These are phyloP conservation scores for Quambalaria eucalypti DNA, from an alignment of 1,284 basidiomycete species.

Conservation along the genomic window DNA sequence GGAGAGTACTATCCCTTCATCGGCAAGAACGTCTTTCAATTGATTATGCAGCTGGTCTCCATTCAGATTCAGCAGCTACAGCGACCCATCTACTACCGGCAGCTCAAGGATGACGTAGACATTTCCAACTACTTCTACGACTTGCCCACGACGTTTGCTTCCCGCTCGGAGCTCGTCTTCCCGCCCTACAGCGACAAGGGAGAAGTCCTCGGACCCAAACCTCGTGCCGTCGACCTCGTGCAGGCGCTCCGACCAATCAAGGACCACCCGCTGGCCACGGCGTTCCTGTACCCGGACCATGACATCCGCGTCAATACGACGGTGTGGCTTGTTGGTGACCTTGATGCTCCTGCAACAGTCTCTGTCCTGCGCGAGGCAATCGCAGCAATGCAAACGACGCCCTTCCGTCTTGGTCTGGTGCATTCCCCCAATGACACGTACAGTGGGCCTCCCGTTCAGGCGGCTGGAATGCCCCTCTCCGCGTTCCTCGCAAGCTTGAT, in stretches of 20 bases:
- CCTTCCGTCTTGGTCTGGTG: conserved; percentile 47
- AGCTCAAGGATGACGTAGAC: conserved; percentile 56
- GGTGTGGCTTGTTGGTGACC: conserved; percentile 67
- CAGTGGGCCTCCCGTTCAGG: background rate
- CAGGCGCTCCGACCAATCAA: conserved; percentile 5
- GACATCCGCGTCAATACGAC: conserved; percentile 47
- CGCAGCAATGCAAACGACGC: conserved; percentile 48
- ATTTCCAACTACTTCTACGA: conserved; percentile 80
- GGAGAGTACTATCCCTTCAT: conserved; percentile 67
- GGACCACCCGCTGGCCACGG: conserved; percentile 19
- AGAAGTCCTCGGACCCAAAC: background rate
- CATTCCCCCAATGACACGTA: conserved; percentile 27
- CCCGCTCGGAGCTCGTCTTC: conserved; percentile 64
- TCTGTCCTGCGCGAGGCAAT: conserved; percentile 59
- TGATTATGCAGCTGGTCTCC: conserved; percentile 19
- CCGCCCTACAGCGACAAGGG: conserved; percentile 2
- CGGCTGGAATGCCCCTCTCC: background rate
- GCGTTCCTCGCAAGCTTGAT: background rate
- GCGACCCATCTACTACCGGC: conserved; percentile 58
- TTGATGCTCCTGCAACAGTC: conserved; percentile 60
- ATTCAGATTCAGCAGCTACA: conserved; percentile 25
- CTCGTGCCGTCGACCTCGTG: conserved; percentile 16
- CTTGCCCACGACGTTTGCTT: conserved; percentile 60
- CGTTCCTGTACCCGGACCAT: conserved; percentile 61
- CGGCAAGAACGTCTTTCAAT: conserved; percentile 55